Percentiles rank a stretch among this genome's conserved stretches.
These are phyloP conservation scores for Magnolia kwangsiensis DNA, from an alignment of 164 flowering plant genomes.

Conservation along the genomic window DNA sequence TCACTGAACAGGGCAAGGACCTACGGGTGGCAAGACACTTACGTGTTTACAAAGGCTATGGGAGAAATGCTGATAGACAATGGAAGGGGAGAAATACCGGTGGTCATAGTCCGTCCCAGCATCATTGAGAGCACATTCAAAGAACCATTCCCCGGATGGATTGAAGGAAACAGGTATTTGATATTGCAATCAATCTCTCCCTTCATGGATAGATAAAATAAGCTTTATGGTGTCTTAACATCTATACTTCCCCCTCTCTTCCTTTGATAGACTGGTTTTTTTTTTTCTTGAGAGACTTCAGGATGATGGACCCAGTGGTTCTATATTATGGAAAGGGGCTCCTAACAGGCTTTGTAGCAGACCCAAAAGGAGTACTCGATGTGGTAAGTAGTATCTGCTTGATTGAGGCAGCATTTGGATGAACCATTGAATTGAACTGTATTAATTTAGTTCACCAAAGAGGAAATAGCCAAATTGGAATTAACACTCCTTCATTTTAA, in stretches of 20 bases:
- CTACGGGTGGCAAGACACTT: constrained; percentile 95
- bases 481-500: too few species aligned
- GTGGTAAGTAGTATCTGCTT: constrained; percentile 47
- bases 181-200: neutral
- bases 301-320: constrained; percentile 97
- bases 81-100: constrained; percentile 74
- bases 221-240: neutral
- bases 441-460: too few species aligned
- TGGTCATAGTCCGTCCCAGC: constrained; percentile 79
- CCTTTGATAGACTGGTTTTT: neutral
- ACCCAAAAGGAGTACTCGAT: constrained; percentile 82
- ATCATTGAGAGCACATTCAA: constrained; percentile 79
- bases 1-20: constrained; percentile 56
- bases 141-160: constrained; percentile 97
- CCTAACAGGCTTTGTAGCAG: constrained; percentile 79
- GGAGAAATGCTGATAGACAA: constrained; percentile 89
- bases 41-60: constrained; percentile 94
- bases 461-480: too few species aligned
- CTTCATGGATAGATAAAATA: neutral
- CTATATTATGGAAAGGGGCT: constrained; percentile 89
- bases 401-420: too few species aligned
- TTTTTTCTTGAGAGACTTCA: constrained; percentile 15
- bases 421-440: too few species aligned
- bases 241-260: neutral
- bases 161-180: constrained; percentile 82